Conservation (phyloP, 371 early-diverging fungal species). For the Mycotypha africana region DNA sequence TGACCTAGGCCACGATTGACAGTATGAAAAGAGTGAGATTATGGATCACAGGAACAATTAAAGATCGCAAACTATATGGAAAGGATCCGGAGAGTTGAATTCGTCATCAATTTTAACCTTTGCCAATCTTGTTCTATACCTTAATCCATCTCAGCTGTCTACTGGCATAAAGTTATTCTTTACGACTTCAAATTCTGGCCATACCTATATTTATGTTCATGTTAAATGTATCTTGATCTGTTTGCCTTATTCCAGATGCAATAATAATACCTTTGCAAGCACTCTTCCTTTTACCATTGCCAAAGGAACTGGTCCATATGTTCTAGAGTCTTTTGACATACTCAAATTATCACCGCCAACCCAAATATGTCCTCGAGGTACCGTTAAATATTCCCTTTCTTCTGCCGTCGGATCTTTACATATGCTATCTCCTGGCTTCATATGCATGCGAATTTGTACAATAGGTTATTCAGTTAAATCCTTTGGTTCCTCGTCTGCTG, state of each 20-base stretch:
- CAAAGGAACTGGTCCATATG: constrained; percentile 80
- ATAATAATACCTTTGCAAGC: constrained; percentile 66
- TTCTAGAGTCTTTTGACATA: constrained; percentile 77
- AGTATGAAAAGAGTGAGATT: constrained; percentile 12
- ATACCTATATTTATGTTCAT: constrained; percentile 21
- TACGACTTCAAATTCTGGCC: constrained; percentile 28
- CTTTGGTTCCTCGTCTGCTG: too few relatives aligned
- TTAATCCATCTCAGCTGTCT: background rate
- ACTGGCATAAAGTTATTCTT: constrained; percentile 19
- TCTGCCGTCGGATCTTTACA: constrained; percentile 60
- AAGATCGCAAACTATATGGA: constrained; percentile 10
- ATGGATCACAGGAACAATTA: constrained; percentile 18
- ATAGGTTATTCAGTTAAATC: too few relatives aligned
- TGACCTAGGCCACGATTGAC: background rate
- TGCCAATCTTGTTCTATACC: too few relatives aligned
- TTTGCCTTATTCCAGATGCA: too few relatives aligned
- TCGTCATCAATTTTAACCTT: too few relatives aligned
- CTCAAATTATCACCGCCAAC: constrained; percentile 75
- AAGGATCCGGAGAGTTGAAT: too few relatives aligned
- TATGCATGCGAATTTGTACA: too few relatives aligned
- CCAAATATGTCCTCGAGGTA: constrained; percentile 71
- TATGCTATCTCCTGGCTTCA: constrained; percentile 67
- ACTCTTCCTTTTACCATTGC: constrained; percentile 76
- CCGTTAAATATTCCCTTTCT: constrained; percentile 50
- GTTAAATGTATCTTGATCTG: background rate